These are phyloP conservation scores for Thalassiosira oceanica DNA, from an alignment of 352 stramenopile species.

Conservation along the genomic window DNA sequence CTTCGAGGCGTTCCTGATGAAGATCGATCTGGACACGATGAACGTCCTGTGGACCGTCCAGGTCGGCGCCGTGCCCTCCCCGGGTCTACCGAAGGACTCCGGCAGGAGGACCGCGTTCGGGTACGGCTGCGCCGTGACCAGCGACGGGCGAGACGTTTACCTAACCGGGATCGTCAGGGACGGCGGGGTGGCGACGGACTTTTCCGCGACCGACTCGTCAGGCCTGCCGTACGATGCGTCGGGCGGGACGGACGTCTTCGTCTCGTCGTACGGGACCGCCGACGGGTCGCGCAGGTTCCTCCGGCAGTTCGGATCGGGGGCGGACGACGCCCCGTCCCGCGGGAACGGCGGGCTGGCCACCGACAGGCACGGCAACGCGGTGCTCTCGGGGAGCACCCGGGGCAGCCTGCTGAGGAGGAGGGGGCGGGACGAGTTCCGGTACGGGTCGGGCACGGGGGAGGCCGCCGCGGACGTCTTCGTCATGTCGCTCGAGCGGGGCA, in stretches of 20 bases:
- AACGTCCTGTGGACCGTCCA: slow-evolving; percentile 43
- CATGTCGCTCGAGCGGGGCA: slow-evolving; percentile 41
- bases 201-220: slow-evolving; percentile 11
- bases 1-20: slow-evolving; percentile 53
- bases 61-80: slow-evolving; percentile 11
- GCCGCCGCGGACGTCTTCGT: slow-evolving; percentile 50
- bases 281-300: slow-evolving; percentile 32
- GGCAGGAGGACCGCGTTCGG: slow-evolving; percentile 34
- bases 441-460: slow-evolving; percentile 11
- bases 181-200: slow-evolving; percentile 43
- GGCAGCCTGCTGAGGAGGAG: slow-evolving; percentile 37
- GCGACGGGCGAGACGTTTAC: slow-evolving; percentile 39
- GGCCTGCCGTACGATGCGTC: slow-evolving; percentile 3
- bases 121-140: slow-evolving; percentile 42
- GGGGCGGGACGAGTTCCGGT: slow-evolving; percentile 29
- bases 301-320: slow-evolving; percentile 35
- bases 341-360: slow-evolving; percentile 38
- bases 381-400: slow-evolving; percentile 38
- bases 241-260: slow-evolving; percentile 49
- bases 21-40: slow-evolving; percentile 44
- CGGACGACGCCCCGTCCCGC: slow-evolving; percentile 43
- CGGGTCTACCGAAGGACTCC: not conserved
- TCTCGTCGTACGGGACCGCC: slow-evolving; percentile 34
- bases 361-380: slow-evolving; percentile 42
- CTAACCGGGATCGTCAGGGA: slow-evolving; percentile 44